A percentile compares a stretch with the other conserved stretches of the same genome.
Conservation (phyloP, 306 rosid species). For the Acmispon strigosus region DNA sequence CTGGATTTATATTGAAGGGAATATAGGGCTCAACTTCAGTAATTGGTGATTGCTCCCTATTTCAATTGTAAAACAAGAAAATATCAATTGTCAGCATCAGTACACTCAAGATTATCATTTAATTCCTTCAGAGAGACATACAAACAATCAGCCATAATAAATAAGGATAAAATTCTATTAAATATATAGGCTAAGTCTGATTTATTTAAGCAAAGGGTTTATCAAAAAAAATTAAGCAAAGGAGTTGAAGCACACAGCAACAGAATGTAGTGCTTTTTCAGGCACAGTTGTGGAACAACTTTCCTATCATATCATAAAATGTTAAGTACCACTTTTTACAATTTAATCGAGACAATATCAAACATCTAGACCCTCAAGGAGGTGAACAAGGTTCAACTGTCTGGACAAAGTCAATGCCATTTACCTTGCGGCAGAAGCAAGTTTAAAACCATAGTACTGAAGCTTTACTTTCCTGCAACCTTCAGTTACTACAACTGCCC, state of each 20-base stretch:
- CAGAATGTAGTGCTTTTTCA: slow-evolving; percentile 7
- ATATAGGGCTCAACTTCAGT: slow-evolving; percentile 99
- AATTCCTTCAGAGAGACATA: slow-evolving; percentile 13
- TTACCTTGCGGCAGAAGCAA: slow-evolving; percentile 97
- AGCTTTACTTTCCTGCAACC: slow-evolving; percentile 95
- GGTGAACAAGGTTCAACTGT: neutral
- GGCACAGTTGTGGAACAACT: neutral
- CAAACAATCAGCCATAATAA: slow-evolving; percentile 1
- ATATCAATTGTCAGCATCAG: slow-evolving; percentile 22
- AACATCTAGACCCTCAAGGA: neutral
- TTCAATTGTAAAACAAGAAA: slow-evolving; percentile 29
- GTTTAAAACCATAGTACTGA: slow-evolving; percentile 95
- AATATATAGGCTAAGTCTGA: slow-evolving; percentile 7
- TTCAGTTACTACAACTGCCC: slow-evolving; percentile 99
- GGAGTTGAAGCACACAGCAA: neutral
- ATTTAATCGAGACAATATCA: neutral
- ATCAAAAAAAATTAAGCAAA: no score
- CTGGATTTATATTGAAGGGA: slow-evolving; percentile 92
- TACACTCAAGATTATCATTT: slow-evolving; percentile 10
- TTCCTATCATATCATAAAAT: neutral
- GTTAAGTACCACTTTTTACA: neutral
- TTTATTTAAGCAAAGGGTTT: no score
- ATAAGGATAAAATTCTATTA: neutral
- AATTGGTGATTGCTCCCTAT: slow-evolving; percentile 86
- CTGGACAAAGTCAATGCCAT: slow-evolving; percentile 9